Base-by-base conservation (phyloP, 371 early-diverging fungal species). In the Haplosporangium sp. region DNA sequence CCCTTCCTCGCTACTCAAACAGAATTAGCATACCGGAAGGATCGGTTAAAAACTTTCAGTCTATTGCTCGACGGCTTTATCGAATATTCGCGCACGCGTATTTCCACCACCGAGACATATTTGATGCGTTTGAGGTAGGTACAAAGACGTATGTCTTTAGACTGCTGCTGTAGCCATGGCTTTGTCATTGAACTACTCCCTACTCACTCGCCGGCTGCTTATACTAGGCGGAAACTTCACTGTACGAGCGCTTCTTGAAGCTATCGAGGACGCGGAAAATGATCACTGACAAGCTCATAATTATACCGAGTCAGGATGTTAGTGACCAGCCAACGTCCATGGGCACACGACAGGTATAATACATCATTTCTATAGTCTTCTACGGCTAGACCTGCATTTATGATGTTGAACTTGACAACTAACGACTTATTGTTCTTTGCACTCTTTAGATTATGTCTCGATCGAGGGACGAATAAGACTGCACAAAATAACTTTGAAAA, bases 51-150 rank as follows among this genome's bases (percentile, higher is more conserved):
- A 94, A 96, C 64, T 94, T 95, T 67, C 90, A 93, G 75, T 90
- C 91, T 10, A 94, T 96, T 68, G 94, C 95, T 6, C 86, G 98
- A 42, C 82, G 98, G 38, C 86, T 97, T 11, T 96, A 98, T 74
- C 90, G 98, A n/a, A 91, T 98, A 9, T 97, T 98, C 85, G 96
- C 97, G 0, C 98, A 98, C 80, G 90, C 96, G 5, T 98, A 92
- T 74, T 96, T 88, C 72, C 95, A 96, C 81, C 98, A 98, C 80
- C 85, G 92, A 13, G 94, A 93, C 65, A 79, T 93, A 12, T 98
- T 96, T 82, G 91, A 92, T 59, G 86, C 83, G 6, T 96, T 94
- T 72, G 97, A 98, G 84, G 76, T 67, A 62, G 37, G 42, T 41
- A 29, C 13, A n/a, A 14, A 21, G 18, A 14, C 18, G 6, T 14